Base-by-base conservation (phyloP, 2,329 filamentous ascomycete species). In the Lecanoromycetidae sp. region DNA sequence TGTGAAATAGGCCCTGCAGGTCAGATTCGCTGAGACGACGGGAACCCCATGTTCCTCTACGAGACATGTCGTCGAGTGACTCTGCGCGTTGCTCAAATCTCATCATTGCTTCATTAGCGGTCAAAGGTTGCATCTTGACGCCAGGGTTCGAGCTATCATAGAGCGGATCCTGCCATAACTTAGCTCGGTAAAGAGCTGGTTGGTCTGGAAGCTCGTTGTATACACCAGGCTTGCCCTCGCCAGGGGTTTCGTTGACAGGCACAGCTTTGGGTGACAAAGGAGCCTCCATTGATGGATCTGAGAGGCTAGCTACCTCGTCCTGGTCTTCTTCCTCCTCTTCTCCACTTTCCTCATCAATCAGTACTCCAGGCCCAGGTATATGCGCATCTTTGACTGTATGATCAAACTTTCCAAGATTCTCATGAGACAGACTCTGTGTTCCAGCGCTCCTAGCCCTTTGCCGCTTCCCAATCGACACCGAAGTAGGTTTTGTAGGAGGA, bases 41-140 rank as follows among this genome's bases (percentile, higher is more conserved):
- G 23, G 73, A 75, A 19, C 73, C 73, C 58, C 74, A 68, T 8
- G 75, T 78, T 15, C 74, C 75, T 37, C 69, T 66, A 38, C 74
- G 66, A 12, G 75, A 77, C 36, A 69, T 66, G 7, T 68, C 69
- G 42, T 77, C 75, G 13, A 72, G 62, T 44, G 76, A 72, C 36
- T 65, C 68, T 3, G 70, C 70, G 40, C 69, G 66, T 53, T 65
- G 61, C 26, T 65, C 58, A 54, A 70, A 78, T 33, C 68, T 66
- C 60, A 68, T 64, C 57, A 77, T 77, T n/a, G 75, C 75, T 33
- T 68, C 70, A 54, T 68, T 73, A 0, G 75, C 74, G 7, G 66
- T 75, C 33, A 60, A 58, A n/a, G 73, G 73, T 51, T 77, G 74
- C 50, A 59, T 52, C 52, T 58, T 51, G 60, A 57, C 34, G 58